These are phyloP conservation scores for Phylloporus sp. DNA, from an alignment of 768 basidiomycete genomes.

Conservation along the genomic window DNA sequence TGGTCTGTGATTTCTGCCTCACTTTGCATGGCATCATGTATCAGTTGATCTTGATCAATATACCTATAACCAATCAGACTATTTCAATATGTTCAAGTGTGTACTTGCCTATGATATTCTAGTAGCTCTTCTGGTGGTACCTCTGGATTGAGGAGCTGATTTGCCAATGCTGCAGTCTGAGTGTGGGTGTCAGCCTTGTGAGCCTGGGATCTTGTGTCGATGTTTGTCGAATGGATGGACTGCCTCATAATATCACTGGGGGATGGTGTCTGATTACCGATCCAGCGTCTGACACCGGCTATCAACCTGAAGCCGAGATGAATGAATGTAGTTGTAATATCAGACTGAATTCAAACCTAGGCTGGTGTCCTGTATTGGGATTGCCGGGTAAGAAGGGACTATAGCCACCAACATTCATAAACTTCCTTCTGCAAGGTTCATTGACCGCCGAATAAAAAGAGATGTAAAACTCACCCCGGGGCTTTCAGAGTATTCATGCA, in stretches of 20 bases:
- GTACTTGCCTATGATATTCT: constrained; percentile 66
- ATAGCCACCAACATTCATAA: constrained; percentile 56
- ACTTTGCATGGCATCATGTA: constrained; percentile 52
- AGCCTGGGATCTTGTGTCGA: constrained; percentile 23
- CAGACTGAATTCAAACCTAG: constrained; percentile 28
- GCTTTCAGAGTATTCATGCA: constrained; percentile 88
- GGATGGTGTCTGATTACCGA: constrained; percentile 48
- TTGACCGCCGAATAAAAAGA: neutral
- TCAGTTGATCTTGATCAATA: constrained; percentile 67
- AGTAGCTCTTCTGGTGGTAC: constrained; percentile 60
- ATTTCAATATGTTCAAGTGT: neutral
- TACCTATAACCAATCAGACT: constrained; percentile 41
- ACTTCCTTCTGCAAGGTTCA: constrained; percentile 46
- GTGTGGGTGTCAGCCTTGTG: constrained; percentile 25
- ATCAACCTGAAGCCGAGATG: constrained; percentile 47
- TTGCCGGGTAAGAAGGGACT: constrained; percentile 74
- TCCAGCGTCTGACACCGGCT: constrained; percentile 76
- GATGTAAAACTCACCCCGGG: constrained; percentile 53
- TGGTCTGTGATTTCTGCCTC: constrained; percentile 55
- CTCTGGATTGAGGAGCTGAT: constrained; percentile 52
- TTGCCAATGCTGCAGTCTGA: constrained; percentile 54
- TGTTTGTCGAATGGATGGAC: constrained; percentile 33
- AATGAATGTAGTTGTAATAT: constrained; percentile 12
- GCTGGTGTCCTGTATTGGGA: constrained; percentile 32
- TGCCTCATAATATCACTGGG: constrained; percentile 37